Evolutionary conservation across 176 grass and related monocot genomes (phyloP).

Genomic region (Aechmea fasciata): DNA sequence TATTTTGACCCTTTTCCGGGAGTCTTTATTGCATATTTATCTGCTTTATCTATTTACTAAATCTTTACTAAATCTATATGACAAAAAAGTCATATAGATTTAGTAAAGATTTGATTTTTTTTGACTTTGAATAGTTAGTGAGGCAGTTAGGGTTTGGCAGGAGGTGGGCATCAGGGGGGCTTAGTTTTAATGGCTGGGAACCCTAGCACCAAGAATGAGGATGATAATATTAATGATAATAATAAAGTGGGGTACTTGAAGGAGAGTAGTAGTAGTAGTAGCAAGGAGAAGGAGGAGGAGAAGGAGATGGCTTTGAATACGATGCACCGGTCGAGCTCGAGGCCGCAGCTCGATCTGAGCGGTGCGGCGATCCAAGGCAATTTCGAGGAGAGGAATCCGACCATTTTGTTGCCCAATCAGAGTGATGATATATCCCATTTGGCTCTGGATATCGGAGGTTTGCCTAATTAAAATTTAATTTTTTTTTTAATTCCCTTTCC

Average conservation of each 20-base stretch:
- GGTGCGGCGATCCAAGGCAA: slow-evolving; percentile 87
- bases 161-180: neutral
- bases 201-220: neutral
- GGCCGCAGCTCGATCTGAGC: slow-evolving; percentile 88
- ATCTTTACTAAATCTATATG: no score
- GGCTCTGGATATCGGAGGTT: slow-evolving; percentile 88
- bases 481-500: neutral
- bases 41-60: no score
- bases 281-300: neutral
- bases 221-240: neutral
- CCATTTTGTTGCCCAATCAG: slow-evolving; percentile 89
- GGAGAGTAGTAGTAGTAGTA: neutral
- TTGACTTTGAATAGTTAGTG: neutral
- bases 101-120: no score
- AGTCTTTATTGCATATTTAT: no score
- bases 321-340: slow-evolving; percentile 66
- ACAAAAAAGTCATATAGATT: no score
- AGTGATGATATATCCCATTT: slow-evolving; percentile 96
- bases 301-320: slow-evolving; percentile 17
- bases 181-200: neutral
- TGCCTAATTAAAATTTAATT: neutral
- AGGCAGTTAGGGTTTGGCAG: slow-evolving; percentile 10
- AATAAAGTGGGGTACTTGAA: neutral
- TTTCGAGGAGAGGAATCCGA: slow-evolving; percentile 74
- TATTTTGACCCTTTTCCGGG: no score